Evolutionary conservation across 2,329 filamentous ascomycete genomes (phyloP).

Genomic region (Pseudocercospora cruenta): DNA sequence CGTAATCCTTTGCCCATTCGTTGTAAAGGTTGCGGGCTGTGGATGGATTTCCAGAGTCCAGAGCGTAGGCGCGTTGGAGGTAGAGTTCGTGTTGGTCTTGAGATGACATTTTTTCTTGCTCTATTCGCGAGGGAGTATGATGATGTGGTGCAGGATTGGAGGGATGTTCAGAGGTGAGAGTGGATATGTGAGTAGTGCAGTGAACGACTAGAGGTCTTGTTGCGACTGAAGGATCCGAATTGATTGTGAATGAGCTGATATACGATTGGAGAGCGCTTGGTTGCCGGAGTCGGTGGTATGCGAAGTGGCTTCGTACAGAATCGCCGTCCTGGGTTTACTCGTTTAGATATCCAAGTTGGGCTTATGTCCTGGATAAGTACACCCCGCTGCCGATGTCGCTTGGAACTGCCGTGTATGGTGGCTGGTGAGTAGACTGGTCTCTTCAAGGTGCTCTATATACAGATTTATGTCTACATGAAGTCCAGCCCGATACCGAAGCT

Average conservation of each 20-base stretch:
- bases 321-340: neutral
- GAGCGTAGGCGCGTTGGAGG: constrained; percentile 22
- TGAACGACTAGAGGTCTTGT: neutral
- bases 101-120: neutral
- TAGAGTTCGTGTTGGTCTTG: constrained; percentile 7
- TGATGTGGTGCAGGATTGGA: neutral
- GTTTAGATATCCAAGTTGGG: neutral
- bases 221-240: neutral
- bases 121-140: too few relatives aligned
- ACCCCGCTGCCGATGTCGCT: constrained; percentile 2
- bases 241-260: neutral
- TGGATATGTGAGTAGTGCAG: neutral
- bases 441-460: constrained; percentile 13
- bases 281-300: neutral
- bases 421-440: neutral
- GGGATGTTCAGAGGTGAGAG: neutral
- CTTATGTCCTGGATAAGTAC: neutral
- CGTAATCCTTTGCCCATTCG: constrained; percentile 26
- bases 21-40: constrained; percentile 19
- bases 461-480: constrained; percentile 68
- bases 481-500: constrained; percentile 96
- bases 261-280: neutral
- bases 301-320: neutral
- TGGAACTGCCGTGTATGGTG: neutral
- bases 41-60: constrained; percentile 8